Base-by-base conservation (phyloP, 1,284 basidiomycete genomes). In the Cutaneotrichosporon sp. region DNA sequence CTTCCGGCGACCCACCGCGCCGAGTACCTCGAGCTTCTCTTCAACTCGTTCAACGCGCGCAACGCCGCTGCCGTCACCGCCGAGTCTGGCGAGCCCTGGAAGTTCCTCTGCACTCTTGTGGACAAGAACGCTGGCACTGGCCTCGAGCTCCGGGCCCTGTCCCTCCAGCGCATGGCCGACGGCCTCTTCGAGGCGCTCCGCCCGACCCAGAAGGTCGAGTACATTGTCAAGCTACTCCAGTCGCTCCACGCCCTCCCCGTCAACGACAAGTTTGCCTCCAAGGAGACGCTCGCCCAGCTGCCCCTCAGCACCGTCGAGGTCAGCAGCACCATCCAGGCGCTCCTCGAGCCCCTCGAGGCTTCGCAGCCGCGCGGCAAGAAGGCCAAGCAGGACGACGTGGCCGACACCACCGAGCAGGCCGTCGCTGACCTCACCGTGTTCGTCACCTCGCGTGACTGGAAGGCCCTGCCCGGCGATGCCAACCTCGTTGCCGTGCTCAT, bases 401-500 rank as follows among this genome's bases (percentile, higher is more conserved):
- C 54, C 20, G 67, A 72, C 56, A 69, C 61, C 58, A 64, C 64
- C 51, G 71, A 67, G 47, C 27, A 57, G 7, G 68, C 72, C 13
- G 68, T 79, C 13, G 81, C 83, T 11, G 81, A 94, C 18, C 82
- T 95, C n/a, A 79, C 79, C 85, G 52, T 72, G 38, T 80, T 95
- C 33, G 83, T 87, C 5, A 94, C 95, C 74, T 84, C 90, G 20
- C 79, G 92, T 9, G 84, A 84, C 45, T 84, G 87, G 29, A 83
- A 84, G 56, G 75, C 84, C 13, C 79, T 93, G 29, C 85, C 87
- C 0, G 87, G 86, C 22, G 88, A 89, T 11, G 80, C 88, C 33
- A 86, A 89, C 38, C 83, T 97, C 36, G 82, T 95, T 29, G 85
- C 88, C 0, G 83, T 83, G 55, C 82, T 95, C 8, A 82, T 97